Base-by-base conservation (phyloP, 306 rosid species). In the Betula pendula region DNA sequence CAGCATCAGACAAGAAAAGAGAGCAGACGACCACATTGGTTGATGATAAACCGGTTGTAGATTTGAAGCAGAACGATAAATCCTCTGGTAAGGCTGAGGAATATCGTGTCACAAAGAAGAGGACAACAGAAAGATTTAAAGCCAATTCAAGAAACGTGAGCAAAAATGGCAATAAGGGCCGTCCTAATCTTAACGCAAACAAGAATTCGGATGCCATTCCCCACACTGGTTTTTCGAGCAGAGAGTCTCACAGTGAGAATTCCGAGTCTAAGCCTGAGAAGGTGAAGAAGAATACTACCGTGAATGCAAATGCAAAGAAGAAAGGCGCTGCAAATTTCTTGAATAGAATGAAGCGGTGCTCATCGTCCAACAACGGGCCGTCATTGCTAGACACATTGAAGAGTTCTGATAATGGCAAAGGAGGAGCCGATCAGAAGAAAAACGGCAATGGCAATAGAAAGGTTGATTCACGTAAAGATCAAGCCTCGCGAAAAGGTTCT, bases 281-380 rank as follows among this genome's bases (percentile, higher is more conserved):
- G 38, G 80, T 31, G 31, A 76, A 71, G 50, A 81, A 38, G 74
- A 76, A 59, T 24, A 20, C 63, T 42, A 59, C 13, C 42, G 19
- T 13, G 9, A 81, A 49, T 27, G 16, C 73, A 10, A 20, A 59
- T 53, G 81, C 27, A 25, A 81, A 81, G 47, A 76, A 77, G 48
- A 71, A 6, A 72, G 72, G 84, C 16, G 84, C 75, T 0, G 24
- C 77, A 35, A 76, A 81, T 71, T 81, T 81, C 70, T 81, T 81
- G 77, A 81, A 70, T 55, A 76, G 78, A 73, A 71, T 81, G 74
- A 81, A 81, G 55, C 71, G 81, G 47, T 14, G 25, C 38, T 45
- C 84, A 11, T 16, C 71, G 2, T 52, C 77, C 20, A 80, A 22
- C 70, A 80, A 33, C 70, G 51, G 65, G 9, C 55, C 62, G 15